Base-by-base conservation (phyloP, 371 early-diverging fungal genomes). In the Rhizopus microsporus region DNA sequence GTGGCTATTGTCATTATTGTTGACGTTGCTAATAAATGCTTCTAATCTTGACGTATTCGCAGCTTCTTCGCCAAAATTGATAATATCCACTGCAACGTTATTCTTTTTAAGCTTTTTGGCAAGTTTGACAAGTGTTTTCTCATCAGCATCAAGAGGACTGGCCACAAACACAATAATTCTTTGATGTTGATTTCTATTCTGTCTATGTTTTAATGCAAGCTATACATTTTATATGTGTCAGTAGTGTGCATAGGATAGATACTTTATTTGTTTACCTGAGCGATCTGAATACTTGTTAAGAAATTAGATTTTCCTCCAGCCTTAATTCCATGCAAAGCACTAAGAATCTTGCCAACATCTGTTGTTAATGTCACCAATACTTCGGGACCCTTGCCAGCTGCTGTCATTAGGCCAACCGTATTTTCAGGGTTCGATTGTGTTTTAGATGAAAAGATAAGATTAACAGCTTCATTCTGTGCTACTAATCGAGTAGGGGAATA, bases 71-170 rank as follows among this genome's bases (percentile, higher is more conserved):
- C 99, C 99, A 85, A 99, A 98, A 73, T 92, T 95, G 53, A 99
- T 80, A 5, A 99, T 81, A 65, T 99, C 98, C 10, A 99, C 88
- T 15, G 93, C 92, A 34, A 99, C 88, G 57, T 94, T 96, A 80
- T 97, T 98, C 84, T 97, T 97, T 74, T 98, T 95, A 60, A 98
- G 83, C 63, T 95, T 95, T 80, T 95, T 97, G 59, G 94, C 96
- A 39, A 97, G 72, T 62, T 85, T 88, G 37, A 96, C 91, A 31
- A 99, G 71, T 32, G 93, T 68, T 72, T 91, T 89, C 71, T 94
- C 93, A 42, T 92, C 93, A 31, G 86, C 73, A 30, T 81, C 79
- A 15, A 98, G 67, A 37, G 96, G 96, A 55, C 93, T 91, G 17
- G 94, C 97, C 5, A 95, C 92, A 81, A 99, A 98, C 16, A 91